Conservation (phyloP, 805 yeast species). For the Candida ascalaphidarum region DNA sequence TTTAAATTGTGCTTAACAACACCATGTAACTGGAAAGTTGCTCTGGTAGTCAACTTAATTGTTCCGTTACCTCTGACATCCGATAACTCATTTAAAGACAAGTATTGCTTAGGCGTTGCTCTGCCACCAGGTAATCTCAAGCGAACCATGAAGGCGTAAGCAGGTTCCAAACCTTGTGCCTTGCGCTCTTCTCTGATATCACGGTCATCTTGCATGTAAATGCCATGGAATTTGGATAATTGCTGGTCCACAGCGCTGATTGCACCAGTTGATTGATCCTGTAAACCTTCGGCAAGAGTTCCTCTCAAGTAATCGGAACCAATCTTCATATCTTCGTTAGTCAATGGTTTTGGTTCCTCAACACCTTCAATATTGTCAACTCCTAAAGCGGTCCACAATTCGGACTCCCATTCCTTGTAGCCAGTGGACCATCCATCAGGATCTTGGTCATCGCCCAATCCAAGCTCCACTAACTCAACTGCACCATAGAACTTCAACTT, state of each 20-base stretch:
- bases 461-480: conserved; percentile 61
- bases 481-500: conserved; percentile 68
- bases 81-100: conserved; percentile 74
- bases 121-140: conserved; percentile 91
- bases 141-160: conserved; percentile 94
- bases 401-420: conserved; percentile 79
- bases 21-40: conserved; percentile 95
- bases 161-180: conserved; percentile 89
- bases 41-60: conserved; percentile 90
- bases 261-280: conserved; percentile 81
- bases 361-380: conserved; percentile 75
- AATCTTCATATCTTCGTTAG: conserved; percentile 92
- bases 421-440: conserved; percentile 94
- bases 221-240: conserved; percentile 94
- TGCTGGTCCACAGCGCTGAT: conserved; percentile 88
- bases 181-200: conserved; percentile 91
- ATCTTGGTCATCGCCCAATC: conserved; percentile 95
- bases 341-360: conserved; percentile 84
- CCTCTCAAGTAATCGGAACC: conserved; percentile 86
- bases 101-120: conserved; percentile 84
- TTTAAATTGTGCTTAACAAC: conserved; percentile 83
- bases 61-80: conserved; percentile 86
- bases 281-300: conserved; percentile 79
- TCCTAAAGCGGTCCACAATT: conserved; percentile 81
- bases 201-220: conserved; percentile 97